Conservation (phyloP, 2,329 filamentous ascomycete species). For the Endothia cerciana region DNA sequence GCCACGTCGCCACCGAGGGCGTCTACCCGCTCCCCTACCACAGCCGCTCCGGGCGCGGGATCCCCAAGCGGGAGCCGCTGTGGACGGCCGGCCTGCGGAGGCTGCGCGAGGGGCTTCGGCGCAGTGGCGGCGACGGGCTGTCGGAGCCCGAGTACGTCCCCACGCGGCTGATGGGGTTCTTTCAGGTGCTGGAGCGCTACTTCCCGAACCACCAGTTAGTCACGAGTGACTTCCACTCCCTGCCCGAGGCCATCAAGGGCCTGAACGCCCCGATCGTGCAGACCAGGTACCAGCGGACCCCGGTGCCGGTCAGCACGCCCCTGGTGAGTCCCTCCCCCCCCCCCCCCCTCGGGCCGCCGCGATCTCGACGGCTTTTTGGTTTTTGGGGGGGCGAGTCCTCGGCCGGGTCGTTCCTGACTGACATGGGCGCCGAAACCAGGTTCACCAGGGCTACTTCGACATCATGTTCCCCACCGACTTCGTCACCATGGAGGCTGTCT, state of each 20-base stretch:
- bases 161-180: slow-evolving; percentile 94
- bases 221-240: slow-evolving; percentile 84
- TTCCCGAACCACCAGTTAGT: slow-evolving; percentile 91
- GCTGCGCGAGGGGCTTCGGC: slow-evolving; percentile 31
- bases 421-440: slow-evolving; percentile 55
- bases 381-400: too few relatives aligned
- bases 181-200: slow-evolving; percentile 82
- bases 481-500: slow-evolving; percentile 85
- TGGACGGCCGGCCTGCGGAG: slow-evolving; percentile 16
- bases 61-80: slow-evolving; percentile 25
- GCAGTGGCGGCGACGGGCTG: slow-evolving; percentile 66
- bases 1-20: slow-evolving; percentile 72
- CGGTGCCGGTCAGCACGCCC: slow-evolving; percentile 87
- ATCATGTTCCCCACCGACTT: slow-evolving; percentile 99
- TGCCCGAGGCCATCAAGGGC: slow-evolving; percentile 82
- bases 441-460: slow-evolving; percentile 98
- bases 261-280: slow-evolving; percentile 95
- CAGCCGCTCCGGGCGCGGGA: slow-evolving; percentile 31
- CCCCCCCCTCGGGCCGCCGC: too few relatives aligned
- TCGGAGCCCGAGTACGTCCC: slow-evolving; percentile 91
- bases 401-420: too few relatives aligned
- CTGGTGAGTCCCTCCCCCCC: slow-evolving; percentile 62
- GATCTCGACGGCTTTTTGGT: too few relatives aligned
- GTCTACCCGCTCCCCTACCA: slow-evolving; percentile 67
- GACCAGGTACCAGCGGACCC: slow-evolving; percentile 84